Evolutionary conservation across 2,329 filamentous ascomycete species (phyloP), one percentile per base, ranked within the genome.

Genomic region (Phyllosticta citribraziliensis): DNA sequence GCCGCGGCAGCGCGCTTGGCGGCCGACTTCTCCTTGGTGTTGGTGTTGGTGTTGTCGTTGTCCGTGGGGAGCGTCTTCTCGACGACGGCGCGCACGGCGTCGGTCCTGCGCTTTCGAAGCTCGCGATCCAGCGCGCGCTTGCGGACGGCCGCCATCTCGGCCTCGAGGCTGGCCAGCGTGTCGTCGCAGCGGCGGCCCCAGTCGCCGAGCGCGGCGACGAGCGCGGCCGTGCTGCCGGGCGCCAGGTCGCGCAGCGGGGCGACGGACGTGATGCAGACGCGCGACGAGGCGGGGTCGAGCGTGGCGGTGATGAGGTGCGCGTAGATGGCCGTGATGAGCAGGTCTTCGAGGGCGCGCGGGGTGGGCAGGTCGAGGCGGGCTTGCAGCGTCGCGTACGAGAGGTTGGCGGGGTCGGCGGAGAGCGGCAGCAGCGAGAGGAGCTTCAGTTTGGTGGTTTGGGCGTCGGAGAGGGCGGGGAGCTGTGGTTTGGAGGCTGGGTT

Each of bases 281-380:
- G 81, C 35, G 87, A 84, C 60, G 87, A 82, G 62, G 84, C 84
- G 3, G 92, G 90, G 70, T 97, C 89, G 61, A 99, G 86, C 51
- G 89, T 92, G 6, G 88, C 93, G 50, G 84, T 82, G 56, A 99
- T 77, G 2, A 99, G 83, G 51, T 88, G 89, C 5, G 88, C 85
- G 77, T 97, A 97, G 70, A 97, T 88, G 67, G 91, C 88, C 47
- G 86, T 85, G 67, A 93, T 94, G 66, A 97, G 85, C 63, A 97
- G 84, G 66, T 88, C 84, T 78, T 99, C 94, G 60, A 99, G 84
- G 53, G 89, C 84, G 52, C 87, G 82, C 24, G 83, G 72, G 35
- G 82, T 84, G 30, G 82, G 70, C 17, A 97, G 84, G 60, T 82
- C 84, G 53, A 99, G 84, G 0, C 82, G 79, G 6, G 72, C 66